Evolutionary conservation across 768 basidiomycete genomes (phyloP).

Genomic region (Mycena floridula): DNA sequence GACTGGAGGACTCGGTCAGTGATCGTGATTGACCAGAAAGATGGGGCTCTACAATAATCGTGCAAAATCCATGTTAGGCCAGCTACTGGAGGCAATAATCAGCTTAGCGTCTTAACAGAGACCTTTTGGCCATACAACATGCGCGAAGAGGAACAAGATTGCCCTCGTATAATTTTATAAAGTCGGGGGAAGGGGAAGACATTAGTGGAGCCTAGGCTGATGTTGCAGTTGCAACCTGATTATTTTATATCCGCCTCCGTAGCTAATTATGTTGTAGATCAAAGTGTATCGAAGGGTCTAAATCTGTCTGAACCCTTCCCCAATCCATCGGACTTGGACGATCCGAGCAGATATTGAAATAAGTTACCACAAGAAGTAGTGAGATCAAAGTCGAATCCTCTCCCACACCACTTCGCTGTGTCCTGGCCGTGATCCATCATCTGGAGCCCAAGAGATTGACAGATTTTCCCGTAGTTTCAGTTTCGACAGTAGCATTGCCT

Average conservation of each 20-base stretch:
- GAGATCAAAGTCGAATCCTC: too few species aligned
- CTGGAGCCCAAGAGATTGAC: too few species aligned
- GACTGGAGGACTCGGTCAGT: slow-evolving; percentile 12
- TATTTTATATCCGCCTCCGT: neutral
- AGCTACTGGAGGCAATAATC: slow-evolving; percentile 14
- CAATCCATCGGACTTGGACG: too few species aligned
- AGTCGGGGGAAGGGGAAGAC: too few species aligned
- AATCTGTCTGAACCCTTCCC: neutral
- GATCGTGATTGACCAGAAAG: neutral
- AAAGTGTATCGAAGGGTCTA: neutral
- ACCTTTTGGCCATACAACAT: slow-evolving; percentile 10
- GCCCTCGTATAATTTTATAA: slow-evolving; percentile 10
- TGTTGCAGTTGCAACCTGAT: too few species aligned
- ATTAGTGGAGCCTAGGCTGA: too few species aligned
- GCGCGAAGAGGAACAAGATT: slow-evolving; percentile 14
- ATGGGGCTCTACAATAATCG: slow-evolving; percentile 25
- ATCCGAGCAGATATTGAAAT: too few species aligned
- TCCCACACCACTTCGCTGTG: too few species aligned
- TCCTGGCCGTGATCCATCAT: too few species aligned
- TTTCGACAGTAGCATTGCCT: too few species aligned
- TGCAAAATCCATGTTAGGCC: slow-evolving; percentile 32
- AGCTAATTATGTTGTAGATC: neutral
- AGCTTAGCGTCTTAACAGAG: neutral
- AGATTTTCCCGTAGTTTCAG: too few species aligned
- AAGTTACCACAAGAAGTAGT: too few species aligned